Conservation (phyloP, 2,329 filamentous ascomycete genomes). For the Sarocladium strictum region DNA sequence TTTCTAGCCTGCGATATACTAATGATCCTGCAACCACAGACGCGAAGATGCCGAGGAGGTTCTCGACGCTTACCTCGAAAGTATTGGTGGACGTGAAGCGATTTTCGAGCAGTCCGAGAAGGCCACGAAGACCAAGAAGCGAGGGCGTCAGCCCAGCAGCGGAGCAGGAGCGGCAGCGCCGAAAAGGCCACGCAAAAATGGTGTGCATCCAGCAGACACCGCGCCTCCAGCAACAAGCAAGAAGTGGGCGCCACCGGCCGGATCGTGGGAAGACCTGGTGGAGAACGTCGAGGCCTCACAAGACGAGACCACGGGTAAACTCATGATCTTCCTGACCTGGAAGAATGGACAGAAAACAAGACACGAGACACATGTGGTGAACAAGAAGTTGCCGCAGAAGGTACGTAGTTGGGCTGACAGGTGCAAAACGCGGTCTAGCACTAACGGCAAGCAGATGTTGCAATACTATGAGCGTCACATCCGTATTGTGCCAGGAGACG, state of each 20-base stretch:
- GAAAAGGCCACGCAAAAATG: conserved; percentile 43
- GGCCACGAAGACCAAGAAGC: conserved; percentile 50
- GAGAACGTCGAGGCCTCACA: conserved; percentile 66
- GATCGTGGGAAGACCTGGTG: conserved; percentile 73
- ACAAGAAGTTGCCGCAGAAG: conserved; percentile 74
- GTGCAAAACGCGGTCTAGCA: neutral
- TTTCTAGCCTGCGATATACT: neutral
- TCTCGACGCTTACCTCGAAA: conserved; percentile 57
- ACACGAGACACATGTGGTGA: conserved; percentile 62
- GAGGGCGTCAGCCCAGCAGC: conserved; percentile 40
- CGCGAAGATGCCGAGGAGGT: conserved; percentile 52
- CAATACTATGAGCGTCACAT: conserved; percentile 55
- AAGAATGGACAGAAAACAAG: conserved; percentile 68
- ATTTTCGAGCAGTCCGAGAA: conserved; percentile 46
- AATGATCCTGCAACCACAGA: neutral
- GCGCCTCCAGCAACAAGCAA: conserved; percentile 39
- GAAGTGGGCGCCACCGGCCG: conserved; percentile 62
- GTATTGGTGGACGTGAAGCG: conserved; percentile 56
- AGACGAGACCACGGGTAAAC: conserved; percentile 50
- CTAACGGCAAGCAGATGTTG: conserved; percentile 42
- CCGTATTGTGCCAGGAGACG: conserved; percentile 40
- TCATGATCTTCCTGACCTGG: conserved; percentile 69
- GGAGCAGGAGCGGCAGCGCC: conserved; percentile 29
- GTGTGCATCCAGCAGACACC: conserved; percentile 41
- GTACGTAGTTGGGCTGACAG: conserved; percentile 31